phyloP scores from a whole-genome alignment of 768 basidiomycete species.

The Vararia minispora region DNA sequence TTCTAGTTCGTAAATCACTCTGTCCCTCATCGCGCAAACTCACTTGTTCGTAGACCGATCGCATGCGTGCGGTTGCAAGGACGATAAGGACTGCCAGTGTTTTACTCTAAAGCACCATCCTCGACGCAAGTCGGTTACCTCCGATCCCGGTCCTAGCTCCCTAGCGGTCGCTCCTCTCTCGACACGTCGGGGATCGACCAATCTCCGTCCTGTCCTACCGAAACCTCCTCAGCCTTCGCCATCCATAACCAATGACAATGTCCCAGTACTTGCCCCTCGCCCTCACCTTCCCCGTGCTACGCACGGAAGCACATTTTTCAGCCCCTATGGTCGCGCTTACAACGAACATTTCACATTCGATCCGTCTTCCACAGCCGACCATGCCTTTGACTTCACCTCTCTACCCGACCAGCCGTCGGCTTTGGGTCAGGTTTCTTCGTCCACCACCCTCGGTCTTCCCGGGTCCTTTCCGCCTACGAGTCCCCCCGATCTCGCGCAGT shows the following conservation, averaged over 20 bases:
- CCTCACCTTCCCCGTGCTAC: conserved; percentile 25
- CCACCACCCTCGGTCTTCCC: no score
- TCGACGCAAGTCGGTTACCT: conserved; percentile 1
- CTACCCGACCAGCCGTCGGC: no score
- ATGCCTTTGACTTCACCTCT: no score
- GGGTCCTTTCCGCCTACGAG: no score
- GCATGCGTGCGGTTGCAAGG: conserved; percentile 27
- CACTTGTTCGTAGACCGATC: conserved; percentile 1
- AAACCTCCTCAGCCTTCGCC: conserved; percentile 28
- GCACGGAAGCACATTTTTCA: conserved; percentile 42
- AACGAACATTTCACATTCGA: conserved; percentile 24
- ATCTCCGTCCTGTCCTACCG: conserved; percentile 60
- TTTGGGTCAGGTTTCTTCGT: no score
- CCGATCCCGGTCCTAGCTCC: no score
- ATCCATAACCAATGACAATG: conserved; percentile 38
- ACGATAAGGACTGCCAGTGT: conserved; percentile 8
- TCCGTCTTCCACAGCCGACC: conserved; percentile 10
- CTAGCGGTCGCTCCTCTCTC: conserved; percentile 14
- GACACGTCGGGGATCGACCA: conserved; percentile 13
- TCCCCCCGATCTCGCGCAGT: no score
- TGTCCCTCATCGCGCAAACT: background rate
- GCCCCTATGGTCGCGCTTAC: conserved; percentile 62
- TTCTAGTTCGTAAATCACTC: conserved; percentile 27
- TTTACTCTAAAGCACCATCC: conserved; percentile 4
- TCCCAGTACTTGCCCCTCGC: conserved; percentile 30